Conservation (phyloP, 2,329 filamentous ascomycete genomes). For the Pyricularia grisea region DNA sequence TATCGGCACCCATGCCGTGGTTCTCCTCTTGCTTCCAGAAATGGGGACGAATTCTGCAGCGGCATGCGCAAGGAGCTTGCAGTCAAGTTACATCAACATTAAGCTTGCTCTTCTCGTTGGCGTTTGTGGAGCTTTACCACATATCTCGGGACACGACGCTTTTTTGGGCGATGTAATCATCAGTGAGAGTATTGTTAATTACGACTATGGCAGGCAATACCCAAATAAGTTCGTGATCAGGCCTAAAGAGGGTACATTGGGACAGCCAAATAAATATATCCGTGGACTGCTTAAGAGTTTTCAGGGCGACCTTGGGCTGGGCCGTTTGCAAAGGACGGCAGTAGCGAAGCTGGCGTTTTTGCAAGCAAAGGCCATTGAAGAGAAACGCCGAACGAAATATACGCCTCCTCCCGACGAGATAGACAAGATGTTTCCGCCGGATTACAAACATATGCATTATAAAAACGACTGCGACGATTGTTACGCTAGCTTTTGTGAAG, state of each 20-base stretch:
- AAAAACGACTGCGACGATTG: not conserved
- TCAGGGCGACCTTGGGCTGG: not conserved
- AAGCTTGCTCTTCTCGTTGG: slow-evolving; percentile 26
- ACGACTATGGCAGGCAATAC: slow-evolving; percentile 18
- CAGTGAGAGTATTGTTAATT: slow-evolving; percentile 18
- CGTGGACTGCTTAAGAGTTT: not conserved
- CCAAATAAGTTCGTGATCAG: slow-evolving; percentile 15
- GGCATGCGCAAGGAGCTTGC: too few relatives aligned
- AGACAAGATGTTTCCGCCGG: not conserved
- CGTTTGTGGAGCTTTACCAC: slow-evolving; percentile 24
- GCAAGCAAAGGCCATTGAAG: not conserved
- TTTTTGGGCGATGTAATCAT: slow-evolving; percentile 24
- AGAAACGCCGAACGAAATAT: not conserved
- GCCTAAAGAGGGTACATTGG: slow-evolving; percentile 7
- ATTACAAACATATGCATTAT: not conserved
- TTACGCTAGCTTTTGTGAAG: not conserved
- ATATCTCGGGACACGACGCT: slow-evolving; percentile 6
- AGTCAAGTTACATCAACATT: slow-evolving; percentile 21
- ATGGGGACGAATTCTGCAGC: too few relatives aligned
- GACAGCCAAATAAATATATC: not conserved
- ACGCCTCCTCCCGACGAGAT: not conserved
- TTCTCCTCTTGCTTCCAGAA: too few relatives aligned
- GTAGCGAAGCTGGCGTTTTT: not conserved
- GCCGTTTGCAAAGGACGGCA: not conserved
- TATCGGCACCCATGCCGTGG: too few relatives aligned